A percentile compares a stretch with the other conserved stretches of the same genome.
phyloP scores from a whole-genome alignment of 352 stramenopile species.

The Globisporangium sylvaticum region DNA sequence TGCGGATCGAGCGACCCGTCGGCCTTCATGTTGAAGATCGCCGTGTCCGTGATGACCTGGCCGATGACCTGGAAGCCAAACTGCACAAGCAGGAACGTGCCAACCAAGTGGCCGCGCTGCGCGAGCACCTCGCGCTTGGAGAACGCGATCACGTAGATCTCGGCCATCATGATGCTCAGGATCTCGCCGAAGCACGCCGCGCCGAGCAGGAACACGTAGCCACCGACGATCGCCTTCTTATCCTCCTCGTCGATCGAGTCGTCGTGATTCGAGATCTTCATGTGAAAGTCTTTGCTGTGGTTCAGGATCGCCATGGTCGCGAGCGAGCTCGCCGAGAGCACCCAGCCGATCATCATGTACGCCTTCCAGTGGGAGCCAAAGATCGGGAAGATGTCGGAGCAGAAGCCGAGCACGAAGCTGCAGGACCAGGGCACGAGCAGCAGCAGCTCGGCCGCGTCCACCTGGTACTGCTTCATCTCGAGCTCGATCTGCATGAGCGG shows the following conservation, averaged over 20 bases:
- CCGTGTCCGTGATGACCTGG: conserved; percentile 29
- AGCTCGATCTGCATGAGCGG: conserved; percentile 33
- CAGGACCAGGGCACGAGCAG: conserved; percentile 42
- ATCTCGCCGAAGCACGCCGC: conserved; percentile 41
- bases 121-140: conserved; percentile 27
- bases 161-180: conserved; percentile 32
- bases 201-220: conserved; percentile 35
- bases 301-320: conserved; percentile 30
- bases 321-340: conserved; percentile 22
- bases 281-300: conserved; percentile 20
- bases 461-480: conserved; percentile 34
- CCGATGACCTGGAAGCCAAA: conserved; percentile 31
- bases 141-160: conserved; percentile 46
- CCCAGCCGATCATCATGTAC: conserved; percentile 26
- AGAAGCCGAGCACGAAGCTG: conserved; percentile 20
- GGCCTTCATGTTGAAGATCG: conserved; percentile 25
- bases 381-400: conserved; percentile 21
- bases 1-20: conserved; percentile 11
- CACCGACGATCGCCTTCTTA: conserved; percentile 22
- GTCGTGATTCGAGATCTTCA: conserved; percentile 18
- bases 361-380: conserved; percentile 17
- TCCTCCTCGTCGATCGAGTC: conserved; percentile 20
- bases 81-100: conserved; percentile 36
- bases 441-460: conserved; percentile 31
- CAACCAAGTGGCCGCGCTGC: conserved; percentile 31